Conservation (phyloP, 805 yeast species). For the Debaryomyces prosopidis region DNA sequence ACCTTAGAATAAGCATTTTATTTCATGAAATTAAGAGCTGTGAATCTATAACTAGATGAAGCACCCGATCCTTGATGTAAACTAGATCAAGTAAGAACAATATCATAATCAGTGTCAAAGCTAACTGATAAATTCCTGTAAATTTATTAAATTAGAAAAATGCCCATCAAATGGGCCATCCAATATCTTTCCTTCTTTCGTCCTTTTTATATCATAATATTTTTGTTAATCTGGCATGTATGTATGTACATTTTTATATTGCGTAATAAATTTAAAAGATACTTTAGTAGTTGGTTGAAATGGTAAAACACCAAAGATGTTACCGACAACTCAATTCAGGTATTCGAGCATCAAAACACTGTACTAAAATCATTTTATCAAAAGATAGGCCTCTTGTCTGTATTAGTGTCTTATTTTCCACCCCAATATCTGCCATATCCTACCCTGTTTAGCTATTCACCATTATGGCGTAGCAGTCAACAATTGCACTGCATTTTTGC, state of each 20-base stretch:
- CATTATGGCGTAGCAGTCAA: no score
- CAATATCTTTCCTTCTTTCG: neutral
- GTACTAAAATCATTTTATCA: no score
- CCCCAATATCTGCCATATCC: no score
- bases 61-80: neutral
- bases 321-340: no score
- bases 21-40: neutral
- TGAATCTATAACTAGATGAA: neutral
- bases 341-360: no score
- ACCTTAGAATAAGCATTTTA: conserved; percentile 26
- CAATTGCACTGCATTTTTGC: no score
- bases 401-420: no score
- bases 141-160: neutral
- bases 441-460: no score
- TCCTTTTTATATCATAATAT: neutral
- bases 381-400: no score
- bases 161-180: neutral
- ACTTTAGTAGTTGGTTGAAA: no score
- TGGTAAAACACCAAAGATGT: no score
- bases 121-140: neutral
- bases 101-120: neutral
- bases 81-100: neutral
- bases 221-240: neutral
- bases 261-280: neutral
- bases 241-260: neutral